Evolutionary conservation across 129 eudicot species (phyloP), one percentile per base, ranked within the genome.

Genomic region (Flaveria bidentis): DNA sequence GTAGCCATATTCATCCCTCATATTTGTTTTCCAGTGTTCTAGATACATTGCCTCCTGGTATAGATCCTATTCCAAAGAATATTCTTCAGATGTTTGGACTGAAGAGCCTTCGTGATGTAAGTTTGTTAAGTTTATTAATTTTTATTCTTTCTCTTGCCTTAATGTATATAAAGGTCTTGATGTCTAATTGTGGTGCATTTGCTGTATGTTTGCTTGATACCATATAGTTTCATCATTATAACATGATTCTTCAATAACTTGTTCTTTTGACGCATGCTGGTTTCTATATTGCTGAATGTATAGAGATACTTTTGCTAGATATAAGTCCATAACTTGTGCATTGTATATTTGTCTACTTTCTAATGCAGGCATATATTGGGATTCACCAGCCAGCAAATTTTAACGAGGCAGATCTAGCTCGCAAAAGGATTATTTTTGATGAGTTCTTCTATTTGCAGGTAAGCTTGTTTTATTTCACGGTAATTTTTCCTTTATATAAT

Each of bases 401-500:
- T 73, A 77, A 57, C 36, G 87, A 79, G 74, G 98, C 98, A 75
- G 91, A 91, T 83, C 81, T 85, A 84, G 97, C 98, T 84, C 97
- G 98, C 78, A 91, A 67, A 86, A 87, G 98, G 87, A 87, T 94
- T 76, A 87, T 94, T 78, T 94, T 94, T 86, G 98, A 94, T 72
- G 97, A 94, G 80, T 94, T 94, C 83, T 91, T 94, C 79, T 91
- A 94, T 72, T 86, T 91, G 72, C 98, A 94, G 98, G 98, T 87
- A 67, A 75, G 80, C 63, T 46, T 55, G 26, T 67, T 42, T 58
- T 55, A 20, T 41, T 75, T 75, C 18, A 26, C 7, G 39, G 68
- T 63, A 30, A 55, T 62, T 55, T 52, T 71, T 67, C 52, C 47
- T 39, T 28, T 26, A 30, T 70, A 12, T 76, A 22, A 64, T 36